phyloP scores from a whole-genome alignment of 441 rosid genomes.

The Manihot esculenta region DNA sequence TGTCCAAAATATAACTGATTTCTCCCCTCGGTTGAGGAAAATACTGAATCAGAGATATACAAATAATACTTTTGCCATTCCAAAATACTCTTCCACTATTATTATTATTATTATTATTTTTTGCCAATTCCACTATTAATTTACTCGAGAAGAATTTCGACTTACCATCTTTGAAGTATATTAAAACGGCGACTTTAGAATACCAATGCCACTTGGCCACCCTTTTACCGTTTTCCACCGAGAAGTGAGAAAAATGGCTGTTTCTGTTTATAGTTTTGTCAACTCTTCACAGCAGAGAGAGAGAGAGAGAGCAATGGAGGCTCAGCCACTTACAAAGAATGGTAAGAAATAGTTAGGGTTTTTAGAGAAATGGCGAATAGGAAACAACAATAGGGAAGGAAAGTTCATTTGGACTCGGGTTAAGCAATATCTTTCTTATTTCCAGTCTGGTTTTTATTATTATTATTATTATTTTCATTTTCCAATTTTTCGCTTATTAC shows the following conservation, averaged over 20 bases:
- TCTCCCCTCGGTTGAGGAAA: not conserved
- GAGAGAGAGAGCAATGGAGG: constrained; percentile 1
- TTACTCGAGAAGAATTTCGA: no score
- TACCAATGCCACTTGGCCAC: constrained; percentile 5
- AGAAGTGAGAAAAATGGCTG: constrained; percentile 46
- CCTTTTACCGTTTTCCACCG: constrained; percentile 37
- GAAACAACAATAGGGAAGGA: constrained; percentile 19
- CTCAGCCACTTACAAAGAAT: constrained; percentile 11
- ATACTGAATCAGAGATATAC: no score
- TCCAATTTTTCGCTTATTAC: not conserved
- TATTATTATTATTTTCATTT: not conserved
- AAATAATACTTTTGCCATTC: no score
- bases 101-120: no score
- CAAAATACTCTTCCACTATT: no score
- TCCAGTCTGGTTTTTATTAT: not conserved
- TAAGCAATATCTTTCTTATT: constrained; percentile 3
- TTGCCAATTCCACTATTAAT: no score
- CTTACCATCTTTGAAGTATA: not conserved
- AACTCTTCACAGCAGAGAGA: constrained; percentile 31
- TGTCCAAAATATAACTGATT: not conserved
- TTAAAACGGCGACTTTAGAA: constrained; percentile 12
- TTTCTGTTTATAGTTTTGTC: constrained; percentile 51
- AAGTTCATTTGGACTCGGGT: constrained; percentile 16
- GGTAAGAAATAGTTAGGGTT: constrained; percentile 27
- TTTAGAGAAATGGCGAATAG: constrained; percentile 35